phyloP scores from a whole-genome alignment of 1,284 basidiomycete species.

The Nidula niveotomentosa region DNA sequence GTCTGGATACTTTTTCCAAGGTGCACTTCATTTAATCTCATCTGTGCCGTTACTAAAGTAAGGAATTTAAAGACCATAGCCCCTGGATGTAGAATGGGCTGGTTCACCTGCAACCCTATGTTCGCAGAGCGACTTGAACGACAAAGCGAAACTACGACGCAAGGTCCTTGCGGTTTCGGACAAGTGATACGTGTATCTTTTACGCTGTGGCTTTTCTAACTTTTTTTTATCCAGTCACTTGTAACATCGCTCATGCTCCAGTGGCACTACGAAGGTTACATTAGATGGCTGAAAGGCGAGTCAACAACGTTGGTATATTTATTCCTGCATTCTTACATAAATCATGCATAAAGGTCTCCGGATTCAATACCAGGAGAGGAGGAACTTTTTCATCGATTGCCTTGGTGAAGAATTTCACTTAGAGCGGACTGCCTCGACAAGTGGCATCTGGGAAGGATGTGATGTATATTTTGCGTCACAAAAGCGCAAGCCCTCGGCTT shows the following conservation, averaged over 20 bases:
- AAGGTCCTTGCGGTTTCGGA: constrained; percentile 74
- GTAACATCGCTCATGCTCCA: constrained; percentile 61
- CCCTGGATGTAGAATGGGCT: constrained; percentile 78
- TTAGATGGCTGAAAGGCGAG: constrained; percentile 69
- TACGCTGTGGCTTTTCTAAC: neutral
- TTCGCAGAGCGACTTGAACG: constrained; percentile 79
- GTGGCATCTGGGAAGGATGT: constrained; percentile 36
- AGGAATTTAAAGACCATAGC: constrained; percentile 56
- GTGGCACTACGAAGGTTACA: constrained; percentile 73
- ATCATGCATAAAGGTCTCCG: constrained; percentile 40
- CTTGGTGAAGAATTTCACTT: constrained; percentile 54
- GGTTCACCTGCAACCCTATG: constrained; percentile 72
- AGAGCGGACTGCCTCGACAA: constrained; percentile 21
- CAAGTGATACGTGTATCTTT: constrained; percentile 39
- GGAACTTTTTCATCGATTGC: constrained; percentile 63
- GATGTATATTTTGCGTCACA: constrained; percentile 43
- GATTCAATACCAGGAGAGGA: constrained; percentile 52
- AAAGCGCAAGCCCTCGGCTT: constrained; percentile 4
- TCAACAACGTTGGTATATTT: constrained; percentile 4
- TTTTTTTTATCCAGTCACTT: constrained; percentile 39
- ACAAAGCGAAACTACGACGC: constrained; percentile 70
- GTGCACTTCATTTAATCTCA: constrained; percentile 25
- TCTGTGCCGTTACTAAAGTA: neutral
- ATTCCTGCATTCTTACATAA: neutral
- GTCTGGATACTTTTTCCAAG: constrained; percentile 82